A percentile compares a stretch with the other conserved stretches of the same genome.
These are phyloP conservation scores for Dendrocalamus latiflorus DNA, from an alignment of 202 grass and related monocot genomes.

Conservation along the genomic window DNA sequence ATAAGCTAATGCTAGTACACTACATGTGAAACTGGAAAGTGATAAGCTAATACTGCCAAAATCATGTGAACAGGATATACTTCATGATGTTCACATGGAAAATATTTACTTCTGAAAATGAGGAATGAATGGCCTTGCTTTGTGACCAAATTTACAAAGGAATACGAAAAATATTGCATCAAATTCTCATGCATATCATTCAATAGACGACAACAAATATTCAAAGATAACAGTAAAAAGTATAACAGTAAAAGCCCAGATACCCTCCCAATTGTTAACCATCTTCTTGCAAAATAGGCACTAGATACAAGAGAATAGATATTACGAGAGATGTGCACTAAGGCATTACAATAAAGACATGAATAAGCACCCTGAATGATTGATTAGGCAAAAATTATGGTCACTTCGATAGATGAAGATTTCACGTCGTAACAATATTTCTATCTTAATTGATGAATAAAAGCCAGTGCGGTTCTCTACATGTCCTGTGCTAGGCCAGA, in stretches of 20 bases:
- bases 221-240: background rate
- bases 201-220: background rate
- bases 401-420: background rate
- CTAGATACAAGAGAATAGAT: background rate
- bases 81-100: background rate
- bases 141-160: background rate
- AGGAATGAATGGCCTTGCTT: background rate
- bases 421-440: slow-evolving; percentile 6
- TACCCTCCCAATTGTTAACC: background rate
- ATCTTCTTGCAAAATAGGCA: background rate
- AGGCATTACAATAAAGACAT: background rate
- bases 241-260: background rate
- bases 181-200: background rate
- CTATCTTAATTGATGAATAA: slow-evolving; percentile 17
- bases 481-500: slow-evolving; percentile 2
- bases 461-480: slow-evolving; percentile 11
- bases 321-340: background rate
- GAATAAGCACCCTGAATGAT: too few relatives aligned
- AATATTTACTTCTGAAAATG: background rate
- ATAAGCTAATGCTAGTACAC: background rate
- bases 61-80: background rate
- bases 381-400: background rate
- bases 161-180: too few relatives aligned
- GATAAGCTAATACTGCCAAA: background rate
- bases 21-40: background rate